phyloP scores from a whole-genome alignment of 805 yeast genomes.

The Soucietia sequanensis region DNA sequence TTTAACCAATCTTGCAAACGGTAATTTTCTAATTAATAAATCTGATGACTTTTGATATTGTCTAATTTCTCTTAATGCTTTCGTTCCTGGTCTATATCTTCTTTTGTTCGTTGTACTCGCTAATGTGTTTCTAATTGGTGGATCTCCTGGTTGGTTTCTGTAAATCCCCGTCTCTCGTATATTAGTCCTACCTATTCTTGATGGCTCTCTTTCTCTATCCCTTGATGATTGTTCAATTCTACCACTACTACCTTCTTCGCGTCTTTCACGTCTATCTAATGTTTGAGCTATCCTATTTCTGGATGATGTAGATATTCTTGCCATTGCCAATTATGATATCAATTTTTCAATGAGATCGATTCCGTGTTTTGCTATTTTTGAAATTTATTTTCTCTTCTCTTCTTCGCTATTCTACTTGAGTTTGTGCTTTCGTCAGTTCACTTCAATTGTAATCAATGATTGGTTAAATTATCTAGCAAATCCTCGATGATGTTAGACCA shows the following conservation, averaged over 20 bases:
- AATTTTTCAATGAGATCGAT: no score
- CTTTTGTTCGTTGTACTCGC: slow-evolving; percentile 28
- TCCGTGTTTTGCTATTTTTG: no score
- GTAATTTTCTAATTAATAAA: slow-evolving; percentile 64
- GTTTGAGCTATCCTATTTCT: neutral
- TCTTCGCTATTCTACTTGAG: no score
- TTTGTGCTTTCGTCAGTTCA: no score
- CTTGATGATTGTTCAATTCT: slow-evolving; percentile 1
- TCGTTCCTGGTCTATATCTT: slow-evolving; percentile 60
- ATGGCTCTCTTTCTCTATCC: slow-evolving; percentile 8
- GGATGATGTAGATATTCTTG: slow-evolving; percentile 5
- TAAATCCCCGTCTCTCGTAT: slow-evolving; percentile 32
- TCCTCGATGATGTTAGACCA: no score
- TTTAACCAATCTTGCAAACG: slow-evolving; percentile 73
- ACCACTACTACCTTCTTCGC: neutral
- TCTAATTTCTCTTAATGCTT: slow-evolving; percentile 67
- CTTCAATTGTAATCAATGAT: no score
- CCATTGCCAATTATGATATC: slow-evolving; percentile 5
- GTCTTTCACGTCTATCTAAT: neutral
- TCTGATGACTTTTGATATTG: slow-evolving; percentile 68
- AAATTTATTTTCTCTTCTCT: no score
- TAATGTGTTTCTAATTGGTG: slow-evolving; percentile 26
- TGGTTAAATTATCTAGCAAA: no score
- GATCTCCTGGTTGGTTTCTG: slow-evolving; percentile 57
- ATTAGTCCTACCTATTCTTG: slow-evolving; percentile 3